These are phyloP conservation scores for Mucor indicus DNA, from an alignment of 371 early-diverging fungal genomes.

Conservation along the genomic window DNA sequence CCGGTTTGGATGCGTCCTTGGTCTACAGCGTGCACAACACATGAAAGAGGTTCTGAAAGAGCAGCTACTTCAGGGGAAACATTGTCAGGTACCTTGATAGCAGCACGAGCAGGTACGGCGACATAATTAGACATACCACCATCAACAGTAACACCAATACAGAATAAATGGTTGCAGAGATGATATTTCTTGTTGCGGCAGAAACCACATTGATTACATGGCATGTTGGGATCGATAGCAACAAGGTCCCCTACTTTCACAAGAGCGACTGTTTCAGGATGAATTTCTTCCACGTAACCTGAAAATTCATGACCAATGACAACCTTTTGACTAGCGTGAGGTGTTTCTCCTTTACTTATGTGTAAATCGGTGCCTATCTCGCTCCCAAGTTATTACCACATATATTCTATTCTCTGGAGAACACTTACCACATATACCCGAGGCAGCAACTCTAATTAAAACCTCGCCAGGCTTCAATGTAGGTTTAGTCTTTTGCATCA, in stretches of 20 bases:
- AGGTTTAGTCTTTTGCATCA: constrained; percentile 38
- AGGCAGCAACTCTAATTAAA: constrained; percentile 52
- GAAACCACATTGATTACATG: constrained; percentile 50
- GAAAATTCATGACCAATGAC: constrained; percentile 59
- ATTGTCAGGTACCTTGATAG: constrained; percentile 31
- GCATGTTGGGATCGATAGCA: constrained; percentile 53
- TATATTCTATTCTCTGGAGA: neutral
- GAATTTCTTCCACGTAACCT: constrained; percentile 49
- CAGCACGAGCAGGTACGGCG: constrained; percentile 42
- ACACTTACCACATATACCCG: constrained; percentile 52
- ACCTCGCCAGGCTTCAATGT: constrained; percentile 42
- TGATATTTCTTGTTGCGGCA: constrained; percentile 54
- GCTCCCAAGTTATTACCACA: neutral
- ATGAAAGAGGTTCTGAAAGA: constrained; percentile 58
- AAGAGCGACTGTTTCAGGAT: constrained; percentile 24
- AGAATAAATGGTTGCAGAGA: constrained; percentile 41
- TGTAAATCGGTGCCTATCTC: constrained; percentile 50
- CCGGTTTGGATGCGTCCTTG: constrained; percentile 46
- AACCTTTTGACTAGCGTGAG: constrained; percentile 48
- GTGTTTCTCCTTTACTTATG: constrained; percentile 56
- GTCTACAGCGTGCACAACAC: constrained; percentile 57
- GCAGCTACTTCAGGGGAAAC: constrained; percentile 48
- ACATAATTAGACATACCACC: constrained; percentile 62
- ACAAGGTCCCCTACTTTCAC: constrained; percentile 43
- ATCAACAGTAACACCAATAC: constrained; percentile 51